Base-by-base conservation (phyloP, 1,284 basidiomycete genomes). In the Melanopsichium pennsylvanicum region DNA sequence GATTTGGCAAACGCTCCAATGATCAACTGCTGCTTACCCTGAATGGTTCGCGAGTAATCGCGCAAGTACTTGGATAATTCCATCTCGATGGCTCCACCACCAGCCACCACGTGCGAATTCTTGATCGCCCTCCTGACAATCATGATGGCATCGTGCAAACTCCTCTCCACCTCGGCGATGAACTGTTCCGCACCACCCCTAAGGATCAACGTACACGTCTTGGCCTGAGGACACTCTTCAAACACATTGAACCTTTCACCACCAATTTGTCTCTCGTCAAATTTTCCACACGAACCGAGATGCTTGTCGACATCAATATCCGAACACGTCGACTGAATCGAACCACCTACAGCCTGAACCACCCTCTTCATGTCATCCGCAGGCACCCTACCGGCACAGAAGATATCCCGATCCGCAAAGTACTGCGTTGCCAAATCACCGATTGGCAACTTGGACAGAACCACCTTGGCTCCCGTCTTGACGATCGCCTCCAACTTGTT, bases 111-210 rank as follows among this genome's bases (percentile, higher is more conserved):
- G 60, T 93, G 89, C 56, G 91, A 92, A 82, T 94, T 97, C 82
- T 90, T 91, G 75, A 99, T 90, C 8, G 96, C 94, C 37, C 96
- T 87, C 83, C 96, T 96, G 41, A 99, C 96, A 27, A 99, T 94
- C 95, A 98, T 98, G 80, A 98, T 95, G 3, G 95, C 94, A 81
- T 99, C 96, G 81, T 99, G 95, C 74, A 99, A 83, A 87, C 91
- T 93, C 54, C 96, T 86, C 83, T 97, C 95, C 10, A 98, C 94
- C 82, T 98, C 96, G 74, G 94, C 93, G 67, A 98, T 98, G 82
- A 99, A 97, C 82, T 99, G 96, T 81, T 98, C 94, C 0, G 96
- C 96, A 19, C 96, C 96, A 60, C 96, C 96, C 56, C 96, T 88
- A 55, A 99, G 87, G 29, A 99, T 84, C 16, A 98, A 83, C n/a